Conservation (phyloP, 257 asterid species). For the Ophiorrhiza pumila region DNA sequence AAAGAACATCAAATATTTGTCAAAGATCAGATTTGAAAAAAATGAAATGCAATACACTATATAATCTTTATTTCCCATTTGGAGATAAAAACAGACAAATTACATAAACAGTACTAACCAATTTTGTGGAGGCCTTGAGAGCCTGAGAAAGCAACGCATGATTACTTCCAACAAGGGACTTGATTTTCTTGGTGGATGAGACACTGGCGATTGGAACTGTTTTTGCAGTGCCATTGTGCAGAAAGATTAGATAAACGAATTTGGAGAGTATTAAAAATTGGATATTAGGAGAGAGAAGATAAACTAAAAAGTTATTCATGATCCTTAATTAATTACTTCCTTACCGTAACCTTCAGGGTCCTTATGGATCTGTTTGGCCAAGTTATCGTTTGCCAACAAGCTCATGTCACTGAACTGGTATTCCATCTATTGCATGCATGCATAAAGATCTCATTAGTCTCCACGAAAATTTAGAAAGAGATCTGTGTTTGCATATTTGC, state of each 20-base stretch:
- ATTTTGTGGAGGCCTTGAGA: conserved; percentile 68
- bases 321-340: conserved; percentile 22
- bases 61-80: background rate
- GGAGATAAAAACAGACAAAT: background rate
- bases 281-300: background rate
- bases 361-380: conserved; percentile 69
- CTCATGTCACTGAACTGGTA: conserved; percentile 96
- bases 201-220: conserved; percentile 80
- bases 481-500: background rate
- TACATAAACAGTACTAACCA: conserved; percentile 44
- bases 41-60: background rate
- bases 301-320: background rate
- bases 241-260: background rate
- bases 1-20: background rate
- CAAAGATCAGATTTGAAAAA: background rate
- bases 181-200: conserved; percentile 80
- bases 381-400: conserved; percentile 84
- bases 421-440: conserved; percentile 60
- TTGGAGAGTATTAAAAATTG: background rate
- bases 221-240: conserved; percentile 1
- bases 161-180: conserved; percentile 57
- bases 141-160: conserved; percentile 78
- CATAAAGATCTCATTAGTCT: background rate
- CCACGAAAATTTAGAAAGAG: background rate
- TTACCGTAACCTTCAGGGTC: conserved; percentile 90